Percentiles rank a stretch among this genome's conserved stretches.
Conservation (phyloP, 768 basidiomycete genomes). For the Hygrophorus russula region DNA sequence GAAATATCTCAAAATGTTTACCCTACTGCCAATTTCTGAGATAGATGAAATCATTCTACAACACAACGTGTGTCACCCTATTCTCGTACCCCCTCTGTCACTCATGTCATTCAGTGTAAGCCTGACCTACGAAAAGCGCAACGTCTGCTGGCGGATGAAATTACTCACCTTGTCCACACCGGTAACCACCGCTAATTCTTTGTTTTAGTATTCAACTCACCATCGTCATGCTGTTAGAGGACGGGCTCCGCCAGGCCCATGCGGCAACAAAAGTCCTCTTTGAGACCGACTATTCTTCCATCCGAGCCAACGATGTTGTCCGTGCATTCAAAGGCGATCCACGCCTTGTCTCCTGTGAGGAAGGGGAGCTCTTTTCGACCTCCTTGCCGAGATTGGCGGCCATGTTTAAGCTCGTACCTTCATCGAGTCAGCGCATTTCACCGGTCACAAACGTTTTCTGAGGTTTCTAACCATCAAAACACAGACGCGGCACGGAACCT, state of each 20-base stretch:
- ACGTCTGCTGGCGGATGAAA: constrained; percentile 36
- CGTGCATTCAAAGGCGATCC: constrained; percentile 55
- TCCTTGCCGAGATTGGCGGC: constrained; percentile 54
- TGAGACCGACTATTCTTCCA: constrained; percentile 27
- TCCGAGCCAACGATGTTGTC: constrained; percentile 46
- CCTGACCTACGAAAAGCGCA: constrained; percentile 39
- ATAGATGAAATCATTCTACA: constrained; percentile 44
- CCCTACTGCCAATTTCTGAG: constrained; percentile 49
- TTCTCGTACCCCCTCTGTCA: not conserved
- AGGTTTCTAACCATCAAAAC: constrained; percentile 1
- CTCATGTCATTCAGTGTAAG: constrained; percentile 15
- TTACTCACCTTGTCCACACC: constrained; percentile 41
- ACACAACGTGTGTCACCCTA: constrained; percentile 38
- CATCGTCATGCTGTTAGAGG: constrained; percentile 15
- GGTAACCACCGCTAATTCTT: constrained; percentile 17
- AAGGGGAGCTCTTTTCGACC: constrained; percentile 38
- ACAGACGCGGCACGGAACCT: constrained; percentile 58
- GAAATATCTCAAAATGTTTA: constrained; percentile 73
- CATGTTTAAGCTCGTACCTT: constrained; percentile 31
- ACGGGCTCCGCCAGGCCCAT: constrained; percentile 27
- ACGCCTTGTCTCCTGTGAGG: constrained; percentile 42
- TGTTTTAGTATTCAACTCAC: not conserved
- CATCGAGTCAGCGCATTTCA: not conserved
- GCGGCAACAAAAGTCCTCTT: constrained; percentile 35
- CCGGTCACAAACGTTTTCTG: not conserved